phyloP scores from a whole-genome alignment of 192 early-diverging fungal genomes.

The Coemansia asiatica region DNA sequence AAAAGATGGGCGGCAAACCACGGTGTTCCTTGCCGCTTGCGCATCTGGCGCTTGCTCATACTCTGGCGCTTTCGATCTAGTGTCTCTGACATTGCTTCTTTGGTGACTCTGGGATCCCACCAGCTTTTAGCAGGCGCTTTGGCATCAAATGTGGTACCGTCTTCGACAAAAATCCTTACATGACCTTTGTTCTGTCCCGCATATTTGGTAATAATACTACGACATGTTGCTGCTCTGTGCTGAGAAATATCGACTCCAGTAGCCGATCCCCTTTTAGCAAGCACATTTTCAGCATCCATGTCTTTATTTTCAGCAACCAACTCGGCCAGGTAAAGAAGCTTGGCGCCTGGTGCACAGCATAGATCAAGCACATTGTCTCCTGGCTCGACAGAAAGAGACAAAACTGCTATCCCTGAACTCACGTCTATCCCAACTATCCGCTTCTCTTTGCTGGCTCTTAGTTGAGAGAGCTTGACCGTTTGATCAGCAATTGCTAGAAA shows the following conservation, averaged over 20 bases:
- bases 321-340: constrained; percentile 81
- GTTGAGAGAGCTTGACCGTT: constrained; percentile 55
- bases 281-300: neutral
- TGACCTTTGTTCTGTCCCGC: constrained; percentile 30
- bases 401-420: constrained; percentile 81
- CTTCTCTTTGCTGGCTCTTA: constrained; percentile 42
- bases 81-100: neutral
- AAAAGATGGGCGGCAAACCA: constrained; percentile 79
- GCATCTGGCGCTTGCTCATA: neutral
- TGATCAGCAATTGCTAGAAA: constrained; percentile 60
- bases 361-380: constrained; percentile 89
- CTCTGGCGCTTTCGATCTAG: neutral
- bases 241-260: constrained; percentile 88
- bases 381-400: constrained; percentile 68
- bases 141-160: constrained; percentile 79
- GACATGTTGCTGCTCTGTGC: constrained; percentile 74
- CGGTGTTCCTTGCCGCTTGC: constrained; percentile 34
- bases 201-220: constrained; percentile 74
- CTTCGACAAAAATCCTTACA: constrained; percentile 72
- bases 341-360: constrained; percentile 87
- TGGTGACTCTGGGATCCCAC: constrained; percentile 28
- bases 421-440: constrained; percentile 77
- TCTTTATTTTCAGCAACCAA: constrained; percentile 54
- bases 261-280: constrained; percentile 67
- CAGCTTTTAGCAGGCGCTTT: constrained; percentile 61